Conservation (phyloP, 164 flowering plant genomes). For the Euptelea pleiosperma region DNA sequence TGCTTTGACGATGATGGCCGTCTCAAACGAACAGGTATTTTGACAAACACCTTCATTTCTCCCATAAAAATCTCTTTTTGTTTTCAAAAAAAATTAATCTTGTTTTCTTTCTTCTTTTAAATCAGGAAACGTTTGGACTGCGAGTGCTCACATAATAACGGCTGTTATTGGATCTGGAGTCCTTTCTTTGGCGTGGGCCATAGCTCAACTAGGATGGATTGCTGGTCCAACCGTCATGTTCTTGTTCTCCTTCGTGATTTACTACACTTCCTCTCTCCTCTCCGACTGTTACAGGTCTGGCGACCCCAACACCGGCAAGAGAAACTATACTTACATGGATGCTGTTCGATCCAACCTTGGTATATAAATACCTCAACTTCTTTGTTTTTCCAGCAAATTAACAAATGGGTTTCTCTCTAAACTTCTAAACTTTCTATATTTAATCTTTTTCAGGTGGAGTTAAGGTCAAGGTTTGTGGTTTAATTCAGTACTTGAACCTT, state of each 20-base stretch:
- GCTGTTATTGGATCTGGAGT: conserved; percentile 72
- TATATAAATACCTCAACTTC: conserved; percentile 6
- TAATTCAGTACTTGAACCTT: conserved; percentile 39
- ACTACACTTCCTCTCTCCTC: conserved; percentile 47
- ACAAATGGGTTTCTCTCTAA: background rate
- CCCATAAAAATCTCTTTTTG: background rate
- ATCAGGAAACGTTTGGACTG: conserved; percentile 54
- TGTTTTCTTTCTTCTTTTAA: background rate
- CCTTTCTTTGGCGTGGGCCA: conserved; percentile 56
- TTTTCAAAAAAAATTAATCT: background rate
- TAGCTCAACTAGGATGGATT: conserved; percentile 67
- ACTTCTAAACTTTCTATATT: background rate
- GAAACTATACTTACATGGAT: conserved; percentile 61
- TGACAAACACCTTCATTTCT: background rate
- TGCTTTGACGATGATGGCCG: conserved; percentile 51
- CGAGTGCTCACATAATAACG: conserved; percentile 63
- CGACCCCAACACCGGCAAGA: conserved; percentile 44
- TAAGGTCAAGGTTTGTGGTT: conserved; percentile 41
- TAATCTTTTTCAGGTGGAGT: conserved; percentile 35
- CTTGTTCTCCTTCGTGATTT: conserved; percentile 46
- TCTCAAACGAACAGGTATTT: conserved; percentile 38
- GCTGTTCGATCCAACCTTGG: conserved; percentile 60
- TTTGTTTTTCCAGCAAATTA: background rate
- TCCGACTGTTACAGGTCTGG: conserved; percentile 54
- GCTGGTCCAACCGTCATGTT: conserved; percentile 59